phyloP scores from a whole-genome alignment of 1,139 yeast species.

The Pichia sp. region DNA sequence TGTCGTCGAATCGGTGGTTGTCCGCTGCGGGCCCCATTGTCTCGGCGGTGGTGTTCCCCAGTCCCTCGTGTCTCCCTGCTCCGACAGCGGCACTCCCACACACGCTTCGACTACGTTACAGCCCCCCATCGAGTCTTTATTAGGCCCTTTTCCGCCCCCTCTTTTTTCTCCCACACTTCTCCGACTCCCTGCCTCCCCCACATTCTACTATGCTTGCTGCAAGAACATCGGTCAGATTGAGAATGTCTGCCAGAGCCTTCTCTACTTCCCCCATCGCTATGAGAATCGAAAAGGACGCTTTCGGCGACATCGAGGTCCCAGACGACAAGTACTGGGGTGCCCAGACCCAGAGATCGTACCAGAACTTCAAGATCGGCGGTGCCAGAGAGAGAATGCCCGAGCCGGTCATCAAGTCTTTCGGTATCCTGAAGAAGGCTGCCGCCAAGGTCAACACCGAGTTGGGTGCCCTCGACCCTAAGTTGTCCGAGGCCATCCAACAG shows the following conservation, averaged over 20 bases:
- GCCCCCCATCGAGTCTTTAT: neutral
- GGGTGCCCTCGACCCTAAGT: conserved; percentile 78
- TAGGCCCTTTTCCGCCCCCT: neutral
- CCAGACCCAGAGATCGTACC: conserved; percentile 90
- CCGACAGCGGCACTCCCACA: neutral
- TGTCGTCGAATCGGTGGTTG: too few species aligned
- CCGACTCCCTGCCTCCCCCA: neutral
- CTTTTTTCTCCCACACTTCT: neutral
- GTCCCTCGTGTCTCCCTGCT: too few species aligned
- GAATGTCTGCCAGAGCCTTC: conserved; percentile 27
- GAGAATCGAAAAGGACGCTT: conserved; percentile 90
- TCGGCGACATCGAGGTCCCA: conserved; percentile 92
- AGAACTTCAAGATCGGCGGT: conserved; percentile 95
- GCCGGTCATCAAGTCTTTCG: conserved; percentile 88
- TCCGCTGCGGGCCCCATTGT: too few species aligned
- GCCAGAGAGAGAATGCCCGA: conserved; percentile 84
- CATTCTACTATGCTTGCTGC: conserved; percentile 21
- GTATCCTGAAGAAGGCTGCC: conserved; percentile 89
- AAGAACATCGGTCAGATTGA: conserved; percentile 17
- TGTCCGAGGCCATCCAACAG: conserved; percentile 79
- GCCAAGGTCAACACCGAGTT: conserved; percentile 83
- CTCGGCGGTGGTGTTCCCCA: neutral
- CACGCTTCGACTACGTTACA: neutral
- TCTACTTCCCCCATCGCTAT: conserved; percentile 28
- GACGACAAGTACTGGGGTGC: conserved; percentile 92